Percentiles rank a stretch among this genome's conserved stretches.
Evolutionary conservation across 2,329 filamentous ascomycete species (phyloP).

Genomic region (Penicillium corylophilum): DNA sequence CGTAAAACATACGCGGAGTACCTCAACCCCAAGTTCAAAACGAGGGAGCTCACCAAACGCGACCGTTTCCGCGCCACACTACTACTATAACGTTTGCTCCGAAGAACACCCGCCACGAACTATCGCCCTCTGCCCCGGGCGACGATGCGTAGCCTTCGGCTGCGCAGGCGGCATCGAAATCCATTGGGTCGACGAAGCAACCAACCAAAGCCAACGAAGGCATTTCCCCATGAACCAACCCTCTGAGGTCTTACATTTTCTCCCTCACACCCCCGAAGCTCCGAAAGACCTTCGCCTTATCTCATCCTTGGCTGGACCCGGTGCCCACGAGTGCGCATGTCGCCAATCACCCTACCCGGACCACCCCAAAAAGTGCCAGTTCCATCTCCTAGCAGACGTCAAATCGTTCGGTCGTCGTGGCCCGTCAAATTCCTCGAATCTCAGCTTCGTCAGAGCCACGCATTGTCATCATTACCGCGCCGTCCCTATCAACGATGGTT

Average conservation of each 20-base stretch:
- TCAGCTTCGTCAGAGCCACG: constrained; percentile 42
- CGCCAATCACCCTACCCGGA: constrained; percentile 21
- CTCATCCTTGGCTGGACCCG: constrained; percentile 55
- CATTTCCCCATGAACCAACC: constrained; percentile 44
- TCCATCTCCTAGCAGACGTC: constrained; percentile 29
- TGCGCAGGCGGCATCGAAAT: constrained; percentile 63
- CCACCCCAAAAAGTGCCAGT: constrained; percentile 25
- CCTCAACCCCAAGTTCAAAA: neutral
- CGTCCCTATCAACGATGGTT: constrained; percentile 63
- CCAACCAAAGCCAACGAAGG: constrained; percentile 38
- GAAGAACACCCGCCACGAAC: constrained; percentile 64
- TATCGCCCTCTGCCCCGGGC: constrained; percentile 64
- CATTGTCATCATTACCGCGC: constrained; percentile 62
- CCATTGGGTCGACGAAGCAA: constrained; percentile 57
- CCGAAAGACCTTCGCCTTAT: constrained; percentile 61
- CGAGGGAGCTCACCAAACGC: constrained; percentile 17
- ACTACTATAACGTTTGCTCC: constrained; percentile 57
- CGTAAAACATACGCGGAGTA: neutral
- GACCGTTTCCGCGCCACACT: constrained; percentile 37
- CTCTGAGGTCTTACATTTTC: constrained; percentile 54
- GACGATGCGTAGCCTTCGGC: constrained; percentile 65
- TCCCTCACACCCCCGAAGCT: constrained; percentile 54
- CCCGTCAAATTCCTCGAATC: constrained; percentile 17
- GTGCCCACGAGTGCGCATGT: constrained; percentile 31
- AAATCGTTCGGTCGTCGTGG: constrained; percentile 28